Conservation (phyloP, 1,139 yeast genomes). For the Pichia sp. region DNA sequence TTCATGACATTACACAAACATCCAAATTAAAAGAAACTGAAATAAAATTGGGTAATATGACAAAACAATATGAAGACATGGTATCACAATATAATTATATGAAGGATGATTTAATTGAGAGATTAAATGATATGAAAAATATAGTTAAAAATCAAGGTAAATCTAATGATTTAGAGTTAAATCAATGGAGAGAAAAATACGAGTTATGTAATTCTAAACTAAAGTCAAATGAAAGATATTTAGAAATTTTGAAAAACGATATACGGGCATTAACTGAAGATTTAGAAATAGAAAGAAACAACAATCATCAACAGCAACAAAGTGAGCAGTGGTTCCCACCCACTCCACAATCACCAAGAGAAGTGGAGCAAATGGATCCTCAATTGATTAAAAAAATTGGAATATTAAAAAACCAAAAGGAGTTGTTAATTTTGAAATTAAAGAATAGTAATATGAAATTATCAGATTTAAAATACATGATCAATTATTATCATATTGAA, state of each 20-base stretch:
- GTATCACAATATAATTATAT: slow-evolving; percentile 25
- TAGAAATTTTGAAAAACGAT: slow-evolving; percentile 7
- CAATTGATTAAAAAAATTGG: slow-evolving; percentile 1
- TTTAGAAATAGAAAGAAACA: slow-evolving; percentile 4
- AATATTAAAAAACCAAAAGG: slow-evolving; percentile 21
- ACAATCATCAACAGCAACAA: too few species aligned
- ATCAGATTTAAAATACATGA: slow-evolving; percentile 48
- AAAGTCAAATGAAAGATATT: slow-evolving; percentile 12
- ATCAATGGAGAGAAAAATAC: slow-evolving; percentile 17
- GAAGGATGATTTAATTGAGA: slow-evolving; percentile 28
- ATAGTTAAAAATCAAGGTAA: slow-evolving; percentile 18
- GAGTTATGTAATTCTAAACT: slow-evolving; percentile 13
- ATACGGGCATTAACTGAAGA: slow-evolving; percentile 3
- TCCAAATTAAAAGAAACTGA: slow-evolving; percentile 4
- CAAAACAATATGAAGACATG: slow-evolving; percentile 15
- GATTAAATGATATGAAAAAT: slow-evolving; percentile 19
- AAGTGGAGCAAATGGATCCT: too few species aligned
- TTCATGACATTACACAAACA: not conserved
- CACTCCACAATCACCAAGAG: slow-evolving; percentile 25
- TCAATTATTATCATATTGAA: slow-evolving; percentile 41
- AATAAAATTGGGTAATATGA: slow-evolving; percentile 4
- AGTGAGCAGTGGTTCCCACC: slow-evolving; percentile 19
- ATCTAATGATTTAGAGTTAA: slow-evolving; percentile 14
- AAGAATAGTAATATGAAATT: slow-evolving; percentile 29
- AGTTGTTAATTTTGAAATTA: slow-evolving; percentile 20